phyloP scores from a whole-genome alignment of 495 filamentous ascomycete species.

The Neurospora terricola region DNA sequence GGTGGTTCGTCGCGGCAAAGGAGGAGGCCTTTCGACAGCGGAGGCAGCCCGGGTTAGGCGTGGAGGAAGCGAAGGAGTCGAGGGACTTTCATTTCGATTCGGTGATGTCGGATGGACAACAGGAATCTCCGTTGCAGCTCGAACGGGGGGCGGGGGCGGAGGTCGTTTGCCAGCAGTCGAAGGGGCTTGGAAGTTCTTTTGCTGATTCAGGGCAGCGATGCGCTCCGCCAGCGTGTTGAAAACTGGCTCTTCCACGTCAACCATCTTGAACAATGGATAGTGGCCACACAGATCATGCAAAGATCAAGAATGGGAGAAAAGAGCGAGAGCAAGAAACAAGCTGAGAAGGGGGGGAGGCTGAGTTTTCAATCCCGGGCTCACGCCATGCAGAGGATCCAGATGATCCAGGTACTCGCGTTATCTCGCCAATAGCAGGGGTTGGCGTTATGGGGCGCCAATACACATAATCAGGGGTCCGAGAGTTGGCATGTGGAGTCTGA shows the following conservation, averaged over 20 bases:
- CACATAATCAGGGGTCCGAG: background rate
- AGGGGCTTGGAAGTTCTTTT: constrained; percentile 38
- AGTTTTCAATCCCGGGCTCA: background rate
- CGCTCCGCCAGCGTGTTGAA: constrained; percentile 44
- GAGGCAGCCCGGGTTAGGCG: constrained; percentile 20
- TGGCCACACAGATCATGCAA: background rate
- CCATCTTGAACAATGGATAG: constrained; percentile 26
- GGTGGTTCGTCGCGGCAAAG: constrained; percentile 30
- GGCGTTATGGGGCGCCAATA: background rate
- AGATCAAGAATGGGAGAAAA: background rate
- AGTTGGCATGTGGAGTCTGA: background rate
- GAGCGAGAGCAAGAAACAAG: background rate
- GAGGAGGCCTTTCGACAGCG: constrained; percentile 18
- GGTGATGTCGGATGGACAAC: constrained; percentile 7
- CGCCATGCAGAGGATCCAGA: background rate
- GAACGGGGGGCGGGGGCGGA: constrained; percentile 36
- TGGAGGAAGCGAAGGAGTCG: constrained; percentile 28
- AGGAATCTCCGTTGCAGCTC: constrained; percentile 10
- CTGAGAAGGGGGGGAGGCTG: background rate
- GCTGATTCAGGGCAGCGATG: constrained; percentile 45
- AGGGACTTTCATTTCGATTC: constrained; percentile 10
- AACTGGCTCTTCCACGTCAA: constrained; percentile 43
- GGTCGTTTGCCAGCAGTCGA: constrained; percentile 29
- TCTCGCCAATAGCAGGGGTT: background rate
- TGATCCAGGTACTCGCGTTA: background rate